Base-by-base conservation (phyloP, 2,329 filamentous ascomycete genomes). In the Davidsoniella virescens region DNA sequence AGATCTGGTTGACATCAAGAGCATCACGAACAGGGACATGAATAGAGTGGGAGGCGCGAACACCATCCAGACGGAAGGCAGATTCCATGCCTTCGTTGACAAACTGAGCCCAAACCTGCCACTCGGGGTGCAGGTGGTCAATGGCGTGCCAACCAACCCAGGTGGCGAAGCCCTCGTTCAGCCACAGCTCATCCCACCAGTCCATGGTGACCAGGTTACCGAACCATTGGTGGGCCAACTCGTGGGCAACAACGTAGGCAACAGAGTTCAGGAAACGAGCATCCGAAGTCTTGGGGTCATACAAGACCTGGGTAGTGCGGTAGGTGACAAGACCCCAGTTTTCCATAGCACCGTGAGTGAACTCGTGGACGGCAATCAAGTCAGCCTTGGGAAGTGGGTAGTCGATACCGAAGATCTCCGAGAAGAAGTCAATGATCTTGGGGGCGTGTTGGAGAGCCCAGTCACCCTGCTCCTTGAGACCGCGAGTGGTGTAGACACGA, bases 271-370 rank as follows among this genome's bases (percentile, higher is more conserved):
- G 88, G 69, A 90, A 95, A 56, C 81, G 80, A 40, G 85, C 80
- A 62, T 95, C 90, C 0, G 90, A 95, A 45, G 82, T 84, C 62
- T 87, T 80, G 64, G 94, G 87, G 60, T 98, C 90, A 61, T 92
- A 98, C n/a, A 98, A 75, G 25, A 98, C 83, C 47, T 92, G 88
- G 9, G 90, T 96, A 9, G 90, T 94, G 56, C 87, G 78, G 68
- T 96, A 98, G 29, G 92, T 96, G 52, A 98, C 87, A 49, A 98
- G 73, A 57, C 88, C 88, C 88, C 88, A 95, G 63, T 93, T 93
- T 70, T 95, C 88, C 85, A 93, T 93, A 57, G 87, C 87, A 43
- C 84, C 83, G 63, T 77, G 73, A 3, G 73, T 92, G 69, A 98
- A 94, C 68, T 94, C 88, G 66, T 94, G 87, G 9, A 94, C 87